Conservation (phyloP, 257 asterid species). For the Petunia secreta region DNA sequence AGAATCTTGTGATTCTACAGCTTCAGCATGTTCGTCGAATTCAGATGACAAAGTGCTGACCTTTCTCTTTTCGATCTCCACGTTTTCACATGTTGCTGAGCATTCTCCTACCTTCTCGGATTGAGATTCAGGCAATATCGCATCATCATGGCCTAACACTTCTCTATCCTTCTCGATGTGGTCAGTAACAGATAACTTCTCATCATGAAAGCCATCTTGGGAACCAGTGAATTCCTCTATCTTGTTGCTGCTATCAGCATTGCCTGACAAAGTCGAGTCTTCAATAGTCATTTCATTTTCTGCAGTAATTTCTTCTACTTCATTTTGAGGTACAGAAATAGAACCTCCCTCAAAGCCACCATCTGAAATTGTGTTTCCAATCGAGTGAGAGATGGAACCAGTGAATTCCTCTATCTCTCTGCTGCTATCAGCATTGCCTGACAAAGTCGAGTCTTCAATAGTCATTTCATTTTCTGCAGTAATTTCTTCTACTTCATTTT, state of each 20-base stretch:
- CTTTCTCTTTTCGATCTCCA: not conserved
- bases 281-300: slow-evolving; percentile 39
- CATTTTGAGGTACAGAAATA: slow-evolving; percentile 38
- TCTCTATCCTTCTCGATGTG: slow-evolving; percentile 32
- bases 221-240: slow-evolving; percentile 36
- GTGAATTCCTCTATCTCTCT: slow-evolving; percentile 36
- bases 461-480: slow-evolving; percentile 33
- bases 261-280: slow-evolving; percentile 32
- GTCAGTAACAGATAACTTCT: slow-evolving; percentile 19
- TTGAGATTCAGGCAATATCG: slow-evolving; percentile 15
- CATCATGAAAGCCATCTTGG: slow-evolving; percentile 26
- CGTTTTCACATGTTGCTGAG: slow-evolving; percentile 20
- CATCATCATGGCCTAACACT: slow-evolving; percentile 30
- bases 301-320: slow-evolving; percentile 30
- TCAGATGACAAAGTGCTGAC: slow-evolving; percentile 5
- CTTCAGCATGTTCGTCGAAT: slow-evolving; percentile 23
- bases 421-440: slow-evolving; percentile 19
- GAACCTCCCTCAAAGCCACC: slow-evolving; percentile 34
- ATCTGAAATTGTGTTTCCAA: slow-evolving; percentile 1
- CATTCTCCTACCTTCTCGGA: slow-evolving; percentile 10
- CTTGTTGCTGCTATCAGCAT: slow-evolving; percentile 31
- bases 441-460: slow-evolving; percentile 35
- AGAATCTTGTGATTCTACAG: slow-evolving; percentile 13
- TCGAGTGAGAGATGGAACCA: slow-evolving; percentile 3
- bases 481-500: slow-evolving; percentile 34